Percentiles rank a stretch among this genome's conserved stretches.
Conservation (phyloP, 1,284 basidiomycete genomes). For the Puccinia coronata region DNA sequence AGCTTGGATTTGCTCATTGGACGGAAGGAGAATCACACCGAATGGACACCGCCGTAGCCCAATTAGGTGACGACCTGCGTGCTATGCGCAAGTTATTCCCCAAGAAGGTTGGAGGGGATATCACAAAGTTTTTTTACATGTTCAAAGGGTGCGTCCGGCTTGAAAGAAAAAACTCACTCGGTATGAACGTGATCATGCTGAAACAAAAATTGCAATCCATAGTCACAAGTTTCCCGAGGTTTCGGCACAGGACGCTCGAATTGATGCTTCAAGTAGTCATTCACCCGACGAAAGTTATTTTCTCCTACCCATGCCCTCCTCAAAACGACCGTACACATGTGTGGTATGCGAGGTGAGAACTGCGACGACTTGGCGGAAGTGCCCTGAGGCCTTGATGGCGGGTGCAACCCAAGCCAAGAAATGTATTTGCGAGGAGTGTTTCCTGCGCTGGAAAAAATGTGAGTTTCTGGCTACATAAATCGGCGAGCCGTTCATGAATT, state of each 20-base stretch:
- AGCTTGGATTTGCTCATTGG: conserved; percentile 38
- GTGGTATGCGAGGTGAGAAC: conserved; percentile 43
- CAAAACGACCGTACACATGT: conserved; percentile 46
- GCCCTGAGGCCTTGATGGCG: conserved; percentile 44
- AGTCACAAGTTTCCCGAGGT: conserved; percentile 44
- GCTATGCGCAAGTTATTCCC: conserved; percentile 41
- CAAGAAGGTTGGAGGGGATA: conserved; percentile 32
- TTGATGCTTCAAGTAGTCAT: conserved; percentile 31
- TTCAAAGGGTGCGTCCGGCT: conserved; percentile 45
- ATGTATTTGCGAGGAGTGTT: conserved; percentile 48
- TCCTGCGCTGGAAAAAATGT: conserved; percentile 48
- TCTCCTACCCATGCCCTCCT: conserved; percentile 33
- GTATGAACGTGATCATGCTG: background rate
- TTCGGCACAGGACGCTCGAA: conserved; percentile 24
- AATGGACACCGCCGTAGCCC: conserved; percentile 26
- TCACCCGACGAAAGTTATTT: conserved; percentile 37
- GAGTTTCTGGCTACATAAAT: background rate
- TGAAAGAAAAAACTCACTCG: background rate
- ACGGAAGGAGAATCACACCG: conserved; percentile 46
- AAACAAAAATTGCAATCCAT: background rate
- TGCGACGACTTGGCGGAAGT: conserved; percentile 38
- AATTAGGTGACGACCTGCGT: conserved; percentile 46
- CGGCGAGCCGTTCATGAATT: background rate
- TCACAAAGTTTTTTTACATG: conserved; percentile 47
- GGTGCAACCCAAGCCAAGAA: conserved; percentile 42